Conservation (phyloP, 441 rosid genomes). For the Croton laevigatus region DNA sequence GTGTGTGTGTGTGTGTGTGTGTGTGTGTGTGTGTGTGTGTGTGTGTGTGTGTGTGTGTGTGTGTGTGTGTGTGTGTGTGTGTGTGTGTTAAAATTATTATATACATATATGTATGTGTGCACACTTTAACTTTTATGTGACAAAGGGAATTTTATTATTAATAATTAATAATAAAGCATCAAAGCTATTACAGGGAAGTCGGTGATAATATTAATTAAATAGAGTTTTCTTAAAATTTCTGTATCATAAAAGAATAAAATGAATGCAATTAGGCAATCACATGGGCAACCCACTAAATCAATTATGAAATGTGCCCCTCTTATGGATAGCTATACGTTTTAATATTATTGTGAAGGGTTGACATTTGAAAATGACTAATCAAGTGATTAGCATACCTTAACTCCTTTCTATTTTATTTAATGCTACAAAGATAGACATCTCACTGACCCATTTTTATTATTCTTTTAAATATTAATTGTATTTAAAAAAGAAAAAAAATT, state of each 20-base stretch:
- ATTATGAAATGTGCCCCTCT: not conserved
- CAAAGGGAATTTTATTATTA: not conserved
- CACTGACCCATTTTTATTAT: not conserved
- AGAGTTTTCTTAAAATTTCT: not conserved
- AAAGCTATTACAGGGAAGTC: not conserved
- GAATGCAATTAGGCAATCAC: not conserved
- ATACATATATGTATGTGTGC: no score
- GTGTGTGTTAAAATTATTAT: no score
- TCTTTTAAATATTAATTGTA: not conserved
- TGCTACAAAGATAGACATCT: not conserved
- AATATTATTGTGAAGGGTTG: not conserved
- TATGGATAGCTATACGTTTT: no score
- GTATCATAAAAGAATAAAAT: not conserved
- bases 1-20: no score
- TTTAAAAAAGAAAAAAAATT: no score
- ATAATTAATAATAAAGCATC: not conserved
- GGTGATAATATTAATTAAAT: not conserved
- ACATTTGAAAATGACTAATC: constrained; percentile 9
- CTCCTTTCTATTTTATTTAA: not conserved
- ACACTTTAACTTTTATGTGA: not conserved
- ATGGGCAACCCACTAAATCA: not conserved
- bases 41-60: no score
- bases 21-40: no score
- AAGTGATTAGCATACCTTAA: not conserved
- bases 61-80: no score